Base-by-base conservation (phyloP, 2,329 filamentous ascomycete genomes). In the Diaporthe humulicola region DNA sequence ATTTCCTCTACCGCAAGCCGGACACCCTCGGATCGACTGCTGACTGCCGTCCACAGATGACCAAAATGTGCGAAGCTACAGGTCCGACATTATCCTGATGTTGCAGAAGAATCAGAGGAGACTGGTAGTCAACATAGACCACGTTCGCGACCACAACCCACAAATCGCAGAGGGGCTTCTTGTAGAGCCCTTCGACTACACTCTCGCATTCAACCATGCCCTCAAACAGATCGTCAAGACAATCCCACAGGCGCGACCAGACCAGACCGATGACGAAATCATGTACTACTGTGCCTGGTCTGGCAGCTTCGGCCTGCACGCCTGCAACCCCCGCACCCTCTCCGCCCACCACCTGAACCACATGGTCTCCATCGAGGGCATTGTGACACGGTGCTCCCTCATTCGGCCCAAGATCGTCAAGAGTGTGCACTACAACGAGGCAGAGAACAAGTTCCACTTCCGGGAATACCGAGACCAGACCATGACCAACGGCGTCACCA, bases 341-440 rank as follows among this genome's bases (percentile, higher is more conserved):
- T 95, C 95, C 69, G 98, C 96, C 3, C 89, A 92, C 54, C 94
- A 98, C 80, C 90, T 99, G 73, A 99, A 99, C 84, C 93, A 94
- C 81, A 98, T 99, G 96, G 94, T 99, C 19, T 98, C 96, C 4
- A 89, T 99, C 70, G 97, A 99, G 85, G 97, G 97, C 61, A 99
- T 99, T 80, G 97, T 99, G 56, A 99, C 97, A 48, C 94, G 97
- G 83, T 98, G 95, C 85, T 98, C 96, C 33, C 89, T 99, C 28
- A 98, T 99, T 77, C 91, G 97, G 73, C 97, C 97, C 15, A 99
- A 99, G 85, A 92, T 99, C n/a, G 93, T 98, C 76, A 98, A 97
- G 86, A 98, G 97, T 85, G 96, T 99, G 71, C 97, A 99, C 84
- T 98, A 96, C 86, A 98, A 95, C 80, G 96, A 98, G 85, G 91